These are phyloP conservation scores for Ceraceosorus guamensis DNA, from an alignment of 1,284 basidiomycete genomes.

Conservation along the genomic window DNA sequence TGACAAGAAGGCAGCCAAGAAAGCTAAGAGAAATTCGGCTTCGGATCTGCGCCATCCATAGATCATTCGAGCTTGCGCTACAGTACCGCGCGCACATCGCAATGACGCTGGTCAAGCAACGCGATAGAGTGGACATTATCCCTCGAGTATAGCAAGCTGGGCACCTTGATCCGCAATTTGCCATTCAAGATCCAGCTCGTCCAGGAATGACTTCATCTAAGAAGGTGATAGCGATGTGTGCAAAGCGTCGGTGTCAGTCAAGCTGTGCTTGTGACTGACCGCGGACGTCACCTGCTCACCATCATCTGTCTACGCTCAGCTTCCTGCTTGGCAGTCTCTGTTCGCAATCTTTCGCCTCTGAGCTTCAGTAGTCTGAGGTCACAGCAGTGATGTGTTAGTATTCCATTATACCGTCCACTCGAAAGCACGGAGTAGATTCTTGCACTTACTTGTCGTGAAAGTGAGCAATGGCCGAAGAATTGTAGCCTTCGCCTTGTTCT, in stretches of 20 bases:
- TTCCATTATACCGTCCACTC: neutral
- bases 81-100: no score
- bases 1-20: no score
- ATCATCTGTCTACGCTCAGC: slow-evolving; percentile 67
- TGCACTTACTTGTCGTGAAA: slow-evolving; percentile 66
- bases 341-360: slow-evolving; percentile 48
- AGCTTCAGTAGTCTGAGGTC: slow-evolving; percentile 15
- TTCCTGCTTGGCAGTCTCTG: slow-evolving; percentile 60
- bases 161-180: slow-evolving; percentile 28
- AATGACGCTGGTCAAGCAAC: no score
- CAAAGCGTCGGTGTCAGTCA: neutral
- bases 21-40: no score
- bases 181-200: slow-evolving; percentile 36
- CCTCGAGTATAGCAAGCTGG: slow-evolving; percentile 13
- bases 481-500: slow-evolving; percentile 46
- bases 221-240: neutral
- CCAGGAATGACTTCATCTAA: slow-evolving; percentile 27
- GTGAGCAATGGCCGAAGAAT: slow-evolving; percentile 65
- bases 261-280: neutral
- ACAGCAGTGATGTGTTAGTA: neutral
- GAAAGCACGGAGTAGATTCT: no score
- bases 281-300: slow-evolving; percentile 52
- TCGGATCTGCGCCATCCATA: no score
- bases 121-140: neutral
- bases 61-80: no score